phyloP scores from a whole-genome alignment of 2,329 filamentous ascomycete genomes.

The Phialophora chinensis region DNA sequence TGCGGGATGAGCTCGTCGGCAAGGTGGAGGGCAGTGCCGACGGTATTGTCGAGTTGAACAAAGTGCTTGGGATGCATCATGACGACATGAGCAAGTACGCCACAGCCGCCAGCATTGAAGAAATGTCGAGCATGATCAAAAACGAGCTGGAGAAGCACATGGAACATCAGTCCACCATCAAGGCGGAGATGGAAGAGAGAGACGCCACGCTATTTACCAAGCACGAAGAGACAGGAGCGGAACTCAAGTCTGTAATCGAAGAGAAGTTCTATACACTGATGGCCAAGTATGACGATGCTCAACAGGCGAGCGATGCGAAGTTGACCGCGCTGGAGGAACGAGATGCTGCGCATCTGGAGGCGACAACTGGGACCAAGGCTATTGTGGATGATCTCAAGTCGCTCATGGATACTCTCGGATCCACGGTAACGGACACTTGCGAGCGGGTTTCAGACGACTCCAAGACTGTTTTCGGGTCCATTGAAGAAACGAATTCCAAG shows the following conservation, averaged over 20 bases:
- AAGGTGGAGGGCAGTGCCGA: conserved; percentile 78
- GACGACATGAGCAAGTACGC: conserved; percentile 58
- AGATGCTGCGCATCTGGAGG: conserved; percentile 73
- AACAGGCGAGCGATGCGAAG: conserved; percentile 74
- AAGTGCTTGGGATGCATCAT: conserved; percentile 71
- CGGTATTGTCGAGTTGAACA: conserved; percentile 61
- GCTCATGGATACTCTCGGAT: conserved; percentile 82
- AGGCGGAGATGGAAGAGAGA: conserved; percentile 74
- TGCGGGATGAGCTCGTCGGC: conserved; percentile 75
- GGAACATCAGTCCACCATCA: conserved; percentile 76
- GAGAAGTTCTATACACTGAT: conserved; percentile 83
- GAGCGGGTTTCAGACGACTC: conserved; percentile 88
- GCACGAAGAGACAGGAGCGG: conserved; percentile 64
- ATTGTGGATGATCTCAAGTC: conserved; percentile 86
- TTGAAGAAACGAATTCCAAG: conserved; percentile 78
- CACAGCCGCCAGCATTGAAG: conserved; percentile 67
- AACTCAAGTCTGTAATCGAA: conserved; percentile 66
- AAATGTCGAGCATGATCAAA: conserved; percentile 76
- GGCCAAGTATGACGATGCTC: conserved; percentile 85
- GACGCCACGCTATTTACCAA: conserved; percentile 62
- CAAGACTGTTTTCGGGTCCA: conserved; percentile 80
- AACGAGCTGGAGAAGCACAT: conserved; percentile 87
- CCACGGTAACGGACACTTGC: conserved; percentile 78
- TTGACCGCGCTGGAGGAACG: conserved; percentile 75
- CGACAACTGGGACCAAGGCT: conserved; percentile 74